A percentile compares a stretch with the other conserved stretches of the same genome.
These are phyloP conservation scores for Pichia californica DNA, from an alignment of 805 yeast genomes.

Conservation along the genomic window DNA sequence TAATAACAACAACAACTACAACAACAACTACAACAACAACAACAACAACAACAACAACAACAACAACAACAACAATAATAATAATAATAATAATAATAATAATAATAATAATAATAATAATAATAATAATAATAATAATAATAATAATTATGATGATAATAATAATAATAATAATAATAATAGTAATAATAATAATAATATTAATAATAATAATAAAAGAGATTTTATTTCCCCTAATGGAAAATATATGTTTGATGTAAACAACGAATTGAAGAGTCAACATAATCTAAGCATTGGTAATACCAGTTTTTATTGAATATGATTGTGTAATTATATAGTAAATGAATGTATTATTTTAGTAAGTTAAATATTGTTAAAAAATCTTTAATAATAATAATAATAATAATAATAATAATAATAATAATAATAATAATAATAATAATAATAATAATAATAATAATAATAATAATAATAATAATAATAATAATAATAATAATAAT, in stretches of 20 bases:
- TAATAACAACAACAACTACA: too few species aligned
- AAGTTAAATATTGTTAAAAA: too few species aligned
- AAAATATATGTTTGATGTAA: constrained; percentile 4
- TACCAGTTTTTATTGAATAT: constrained; percentile 3
- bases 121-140: too few species aligned
- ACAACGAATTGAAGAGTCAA: constrained; percentile 2
- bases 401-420: too few species aligned
- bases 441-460: too few species aligned
- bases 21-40: neutral
- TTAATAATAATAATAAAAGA: neutral
- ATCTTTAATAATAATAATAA: too few species aligned
- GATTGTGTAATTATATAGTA: too few species aligned
- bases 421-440: too few species aligned
- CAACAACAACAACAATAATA: neutral
- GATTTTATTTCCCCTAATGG: constrained; percentile 7
- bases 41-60: neutral
- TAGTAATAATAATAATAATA: neutral
- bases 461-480: too few species aligned
- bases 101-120: too few species aligned
- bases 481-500: too few species aligned
- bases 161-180: neutral
- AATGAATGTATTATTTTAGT: too few species aligned
- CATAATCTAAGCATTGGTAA: neutral
- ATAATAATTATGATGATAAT: neutral
- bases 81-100: neutral